Base-by-base conservation (phyloP, 768 basidiomycete genomes). In the Suillus clintonianus region DNA sequence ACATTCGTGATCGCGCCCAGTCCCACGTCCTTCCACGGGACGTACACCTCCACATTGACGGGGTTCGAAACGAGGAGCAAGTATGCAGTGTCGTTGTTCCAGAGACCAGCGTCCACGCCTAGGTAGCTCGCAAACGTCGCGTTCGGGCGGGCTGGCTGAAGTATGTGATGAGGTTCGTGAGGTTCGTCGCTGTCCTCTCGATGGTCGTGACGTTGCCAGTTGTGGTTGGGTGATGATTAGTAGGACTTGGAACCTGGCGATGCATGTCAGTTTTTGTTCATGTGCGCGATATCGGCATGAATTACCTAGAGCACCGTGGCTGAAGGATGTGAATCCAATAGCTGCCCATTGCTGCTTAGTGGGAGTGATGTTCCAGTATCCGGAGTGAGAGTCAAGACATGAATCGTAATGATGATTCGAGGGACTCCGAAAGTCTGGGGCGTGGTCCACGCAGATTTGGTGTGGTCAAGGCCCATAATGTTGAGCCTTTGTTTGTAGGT, bases 371-470 rank as follows among this genome's bases (percentile, higher is more conserved):
- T n/a, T 66, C 74, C 74, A 75, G 62, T 69, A 77, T 43, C 75
- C 74, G 43, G 14, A 0, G n/a, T 10, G 27, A 58, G 30, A 8
- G 2, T 74, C 15, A 67, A 50, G 30, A 4, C 5, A 11, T 5
- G 36, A 4, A 51, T 2, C 13, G 6, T 2, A 3, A n/a, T 3
- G 2, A 9, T 8, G 7, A 17, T 24, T 8, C 15, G 27, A 1
- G 41, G 7, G 1, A 5, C 81, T n/a, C 90, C 89, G 69, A 93
- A 89, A 0, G 85, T 90, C 72, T 94, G 91, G 8, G 91, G 90
- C 0, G 89, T 89, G 3, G 86, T 85, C 92, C 92, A 94, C 0
- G 92, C 82, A 4, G 87, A 82, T 70, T 90, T 88, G 9, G 81
- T 83, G 11, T 85, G 77, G 64, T 86, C 86, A 82, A 87, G 88